Conservation (phyloP, 1,139 yeast genomes). For the Geotrichum bryndzae region DNA sequence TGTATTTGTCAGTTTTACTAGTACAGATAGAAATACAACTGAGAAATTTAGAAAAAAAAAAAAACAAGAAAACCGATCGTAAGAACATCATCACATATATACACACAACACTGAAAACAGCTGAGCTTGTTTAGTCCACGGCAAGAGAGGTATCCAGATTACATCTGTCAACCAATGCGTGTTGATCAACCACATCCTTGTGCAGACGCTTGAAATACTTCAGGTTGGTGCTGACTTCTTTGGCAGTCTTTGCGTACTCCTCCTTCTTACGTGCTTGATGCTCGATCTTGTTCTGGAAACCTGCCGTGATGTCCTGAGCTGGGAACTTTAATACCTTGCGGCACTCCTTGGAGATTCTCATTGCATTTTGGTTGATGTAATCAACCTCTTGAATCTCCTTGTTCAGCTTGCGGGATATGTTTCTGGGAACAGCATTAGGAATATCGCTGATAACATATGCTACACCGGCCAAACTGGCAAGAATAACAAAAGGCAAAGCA, state of each 20-base stretch:
- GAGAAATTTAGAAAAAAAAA: background rate
- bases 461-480: slow-evolving; percentile 53
- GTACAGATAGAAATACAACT: background rate
- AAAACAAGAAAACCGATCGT: background rate
- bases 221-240: slow-evolving; percentile 51
- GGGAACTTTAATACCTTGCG: slow-evolving; percentile 77
- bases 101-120: background rate
- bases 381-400: slow-evolving; percentile 59
- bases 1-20: background rate
- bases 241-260: slow-evolving; percentile 47
- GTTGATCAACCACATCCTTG: slow-evolving; percentile 32
- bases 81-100: background rate
- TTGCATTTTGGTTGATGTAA: slow-evolving; percentile 71
- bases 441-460: slow-evolving; percentile 71
- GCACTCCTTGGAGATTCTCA: slow-evolving; percentile 74
- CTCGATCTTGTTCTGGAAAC: slow-evolving; percentile 67
- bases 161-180: slow-evolving; percentile 25
- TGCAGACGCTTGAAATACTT: slow-evolving; percentile 55
- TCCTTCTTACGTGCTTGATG: slow-evolving; percentile 56
- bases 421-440: slow-evolving; percentile 83
- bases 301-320: slow-evolving; percentile 71
- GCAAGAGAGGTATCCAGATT: slow-evolving; percentile 20
- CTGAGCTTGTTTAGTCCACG: background rate
- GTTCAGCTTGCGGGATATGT: slow-evolving; percentile 67
- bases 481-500: slow-evolving; percentile 45